phyloP scores from a whole-genome alignment of 306 rosid species.

The Ochetophila trinervis region DNA sequence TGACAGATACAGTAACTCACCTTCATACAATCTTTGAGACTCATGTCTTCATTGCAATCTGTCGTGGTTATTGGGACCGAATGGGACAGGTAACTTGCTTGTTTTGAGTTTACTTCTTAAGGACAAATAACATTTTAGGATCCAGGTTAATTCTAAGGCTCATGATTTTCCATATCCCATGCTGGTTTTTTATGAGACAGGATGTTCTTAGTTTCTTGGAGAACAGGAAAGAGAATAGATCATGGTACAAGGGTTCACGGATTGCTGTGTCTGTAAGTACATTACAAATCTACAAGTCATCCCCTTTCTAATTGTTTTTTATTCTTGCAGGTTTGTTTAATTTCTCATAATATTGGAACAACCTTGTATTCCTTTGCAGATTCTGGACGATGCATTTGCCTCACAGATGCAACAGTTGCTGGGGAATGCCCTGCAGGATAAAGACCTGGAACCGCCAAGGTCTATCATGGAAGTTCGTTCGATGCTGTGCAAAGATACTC shows the following conservation, averaged over 20 bases:
- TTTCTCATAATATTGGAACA: constrained; percentile 18
- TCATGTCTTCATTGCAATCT: constrained; percentile 72
- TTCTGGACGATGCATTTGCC: constrained; percentile 84
- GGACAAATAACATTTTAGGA: neutral
- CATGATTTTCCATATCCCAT: constrained; percentile 4
- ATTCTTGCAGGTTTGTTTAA: neutral
- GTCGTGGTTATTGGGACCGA: constrained; percentile 94
- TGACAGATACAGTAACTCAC: constrained; percentile 61
- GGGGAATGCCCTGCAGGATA: constrained; percentile 84
- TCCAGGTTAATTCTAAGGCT: neutral
- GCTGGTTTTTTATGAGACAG: constrained; percentile 36
- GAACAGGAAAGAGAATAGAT: constrained; percentile 83
- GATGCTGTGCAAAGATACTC: constrained; percentile 81
- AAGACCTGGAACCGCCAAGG: constrained; percentile 76
- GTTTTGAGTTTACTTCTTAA: neutral
- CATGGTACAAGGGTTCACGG: constrained; percentile 93
- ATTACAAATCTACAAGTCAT: neutral
- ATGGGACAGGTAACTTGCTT: constrained; percentile 76
- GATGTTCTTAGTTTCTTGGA: constrained; percentile 94
- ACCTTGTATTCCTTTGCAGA: constrained; percentile 32
- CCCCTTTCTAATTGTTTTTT: neutral
- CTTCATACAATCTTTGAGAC: constrained; percentile 66
- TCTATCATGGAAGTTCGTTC: constrained; percentile 89
- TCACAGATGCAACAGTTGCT: constrained; percentile 88
- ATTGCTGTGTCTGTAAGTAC: constrained; percentile 78